A percentile compares a stretch with the other conserved stretches of the same genome.
Evolutionary conservation across 345 rosid species (phyloP).

Genomic region (Eucalyptus shirleyi): DNA sequence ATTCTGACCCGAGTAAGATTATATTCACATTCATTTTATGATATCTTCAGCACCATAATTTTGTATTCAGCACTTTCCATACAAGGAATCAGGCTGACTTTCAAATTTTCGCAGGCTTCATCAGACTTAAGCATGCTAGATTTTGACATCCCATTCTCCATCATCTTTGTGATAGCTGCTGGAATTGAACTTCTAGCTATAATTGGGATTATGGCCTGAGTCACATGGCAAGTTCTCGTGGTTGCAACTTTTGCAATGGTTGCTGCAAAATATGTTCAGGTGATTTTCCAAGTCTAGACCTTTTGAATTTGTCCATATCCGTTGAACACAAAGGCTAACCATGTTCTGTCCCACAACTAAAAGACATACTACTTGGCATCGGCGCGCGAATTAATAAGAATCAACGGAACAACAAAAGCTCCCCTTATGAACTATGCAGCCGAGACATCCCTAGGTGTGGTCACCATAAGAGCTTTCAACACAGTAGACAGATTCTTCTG

Average conservation of each 20-base stretch:
- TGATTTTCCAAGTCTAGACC: neutral
- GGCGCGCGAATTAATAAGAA: slow-evolving; percentile 66
- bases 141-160: slow-evolving; percentile 42
- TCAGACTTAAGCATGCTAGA: slow-evolving; percentile 61
- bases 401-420: slow-evolving; percentile 87
- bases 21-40: neutral
- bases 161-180: slow-evolving; percentile 20
- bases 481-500: slow-evolving; percentile 44
- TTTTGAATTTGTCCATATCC: neutral
- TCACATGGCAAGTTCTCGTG: slow-evolving; percentile 75
- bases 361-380: slow-evolving; percentile 69
- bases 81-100: neutral
- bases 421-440: slow-evolving; percentile 81
- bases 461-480: slow-evolving; percentile 80
- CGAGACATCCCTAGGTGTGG: slow-evolving; percentile 72
- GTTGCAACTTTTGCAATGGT: slow-evolving; percentile 38
- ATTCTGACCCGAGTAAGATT: slow-evolving; percentile 24
- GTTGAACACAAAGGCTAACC: neutral
- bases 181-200: slow-evolving; percentile 23
- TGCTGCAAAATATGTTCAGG: slow-evolving; percentile 58
- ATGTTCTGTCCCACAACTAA: neutral
- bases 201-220: slow-evolving; percentile 42
- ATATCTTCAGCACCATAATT: neutral
- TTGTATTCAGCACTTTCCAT: neutral
- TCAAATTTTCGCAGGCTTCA: slow-evolving; percentile 35